Evolutionary conservation across 2,329 filamentous ascomycete species (phyloP), one percentile per base, ranked within the genome.

Genomic region (Albifimbria verrucaria): DNA sequence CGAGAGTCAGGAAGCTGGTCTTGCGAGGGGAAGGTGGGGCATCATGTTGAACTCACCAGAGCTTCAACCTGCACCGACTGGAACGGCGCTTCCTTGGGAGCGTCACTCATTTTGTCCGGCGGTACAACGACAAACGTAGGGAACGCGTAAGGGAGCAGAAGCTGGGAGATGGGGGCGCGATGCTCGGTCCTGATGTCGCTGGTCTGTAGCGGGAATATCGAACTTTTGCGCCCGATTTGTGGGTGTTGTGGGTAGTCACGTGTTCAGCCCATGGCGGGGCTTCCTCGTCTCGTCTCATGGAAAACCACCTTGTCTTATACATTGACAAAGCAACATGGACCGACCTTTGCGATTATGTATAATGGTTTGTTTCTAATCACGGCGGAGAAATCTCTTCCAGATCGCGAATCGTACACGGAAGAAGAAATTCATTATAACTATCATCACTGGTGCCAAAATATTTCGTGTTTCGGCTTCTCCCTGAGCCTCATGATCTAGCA

Each of bases 21-120:
- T 55, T 60, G 59, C 51, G 58, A 61, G 59, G 59, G 58, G 54
- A 55, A 66, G 67, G 70, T 70, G 71, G 70, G 69, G 68, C 65
- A 66, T 56, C 18, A 12, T 11, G 55, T 52, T 62, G 56, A 58
- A 70, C 86, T 72, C 82, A 96, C 93, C 80, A 97, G 80, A 68
- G 93, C 91, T 80, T 96, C 92, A 69, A 97, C 88, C 80, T 96
- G 91, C 66, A 97, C 90, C 74, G 90, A 83, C 80, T 87, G 89
- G 75, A 95, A 82, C 72, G 89, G 84, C 71, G 76, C 75, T 72
- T 90, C 86, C 77, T 86, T 88, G 57, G 69, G 63, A 65, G 72
- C 68, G 61, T 86, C 83, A 63, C 77, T 80, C 83, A 86, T 86
- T 62, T 68, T 82, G 65, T 61, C 62, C 62, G 23, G 23, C 9